Base-by-base conservation (phyloP, 495 filamentous ascomycete species). In the Wilcoxina mikolae region DNA sequence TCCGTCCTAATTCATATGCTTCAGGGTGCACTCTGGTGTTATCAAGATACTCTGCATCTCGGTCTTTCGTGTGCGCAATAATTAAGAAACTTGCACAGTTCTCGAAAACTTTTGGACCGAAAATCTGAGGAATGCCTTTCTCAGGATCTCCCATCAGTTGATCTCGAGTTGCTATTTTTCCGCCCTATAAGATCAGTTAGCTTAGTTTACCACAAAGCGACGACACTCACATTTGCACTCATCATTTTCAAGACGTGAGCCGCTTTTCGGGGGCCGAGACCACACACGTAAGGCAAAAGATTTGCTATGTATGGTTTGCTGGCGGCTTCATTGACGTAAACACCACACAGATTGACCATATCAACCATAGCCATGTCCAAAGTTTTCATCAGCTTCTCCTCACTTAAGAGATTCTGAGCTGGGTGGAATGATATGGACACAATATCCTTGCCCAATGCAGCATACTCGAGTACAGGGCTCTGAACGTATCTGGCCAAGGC, bases 1-100 rank as follows among this genome's bases (percentile, higher is more conserved):
- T 98, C 50, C 89, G 82, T 18, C 86, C 91, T 41, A 98, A 76
- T 49, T 98, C 91, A 67, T 98, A 98, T 66, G 96, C 91, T 74
- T 96, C 91, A 4, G 91, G 91, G 64, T 98, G 91, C 15, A 96
- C 85, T 68, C 91, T 79, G 25, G 91, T 96, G 65, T 93, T 94
- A 68, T 98, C 91, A 4, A 98, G 75, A 26, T 91, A 93, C 64
- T 98, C 93, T 0, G 87, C 80, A 1, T 84, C 77, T 0, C 80
- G 74, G 31, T 87, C 86, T 4, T 80, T 77, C 39, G 94, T 88
- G 60, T 84, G 94, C 38, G 87, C 81, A 55, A 98, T 83, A 62
- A 78, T 89, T 9, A 96, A 71, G 70, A 95, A 96, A 69, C 89
- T 95, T 31, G 93, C 88, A 58, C 86, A 93, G 62, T 98, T 98